Evolutionary conservation across 2,329 filamentous ascomycete species (phyloP).

Genomic region (Dothiorella sarmentorum): DNA sequence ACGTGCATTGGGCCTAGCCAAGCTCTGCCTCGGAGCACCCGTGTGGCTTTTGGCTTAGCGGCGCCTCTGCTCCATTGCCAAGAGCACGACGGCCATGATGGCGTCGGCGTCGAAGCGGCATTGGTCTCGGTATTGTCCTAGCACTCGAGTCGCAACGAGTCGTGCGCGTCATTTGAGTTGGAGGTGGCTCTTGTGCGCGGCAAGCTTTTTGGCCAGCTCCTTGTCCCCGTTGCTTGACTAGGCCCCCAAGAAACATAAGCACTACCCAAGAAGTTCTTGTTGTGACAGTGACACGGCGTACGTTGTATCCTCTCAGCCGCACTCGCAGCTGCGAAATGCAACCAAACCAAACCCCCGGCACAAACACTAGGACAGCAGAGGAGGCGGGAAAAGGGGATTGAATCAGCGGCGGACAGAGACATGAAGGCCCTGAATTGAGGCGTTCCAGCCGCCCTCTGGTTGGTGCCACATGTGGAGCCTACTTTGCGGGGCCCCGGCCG

Average conservation of each 20-base stretch:
- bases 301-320: not conserved
- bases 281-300: not conserved
- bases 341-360: not conserved
- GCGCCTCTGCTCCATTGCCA: not conserved
- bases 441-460: conserved; percentile 9
- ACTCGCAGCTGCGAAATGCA: not conserved
- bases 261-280: conserved; percentile 5
- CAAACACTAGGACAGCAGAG: conserved; percentile 1
- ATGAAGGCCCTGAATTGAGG: not conserved
- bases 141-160: not conserved
- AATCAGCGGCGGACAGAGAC: not conserved
- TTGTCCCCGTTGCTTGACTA: conserved; percentile 3
- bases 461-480: conserved; percentile 4
- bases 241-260: conserved; percentile 8
- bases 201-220: not conserved
- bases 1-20: not conserved
- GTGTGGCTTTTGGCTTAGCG: conserved; percentile 10
- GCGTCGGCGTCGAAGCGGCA: not conserved
- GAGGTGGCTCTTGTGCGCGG: not conserved
- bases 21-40: not conserved
- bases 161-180: conserved; percentile 2
- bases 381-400: not conserved
- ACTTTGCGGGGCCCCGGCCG: conserved; percentile 10
- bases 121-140: not conserved
- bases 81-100: not conserved